Conservation (phyloP, 768 basidiomycete species). For the Tylopilus sp. region DNA sequence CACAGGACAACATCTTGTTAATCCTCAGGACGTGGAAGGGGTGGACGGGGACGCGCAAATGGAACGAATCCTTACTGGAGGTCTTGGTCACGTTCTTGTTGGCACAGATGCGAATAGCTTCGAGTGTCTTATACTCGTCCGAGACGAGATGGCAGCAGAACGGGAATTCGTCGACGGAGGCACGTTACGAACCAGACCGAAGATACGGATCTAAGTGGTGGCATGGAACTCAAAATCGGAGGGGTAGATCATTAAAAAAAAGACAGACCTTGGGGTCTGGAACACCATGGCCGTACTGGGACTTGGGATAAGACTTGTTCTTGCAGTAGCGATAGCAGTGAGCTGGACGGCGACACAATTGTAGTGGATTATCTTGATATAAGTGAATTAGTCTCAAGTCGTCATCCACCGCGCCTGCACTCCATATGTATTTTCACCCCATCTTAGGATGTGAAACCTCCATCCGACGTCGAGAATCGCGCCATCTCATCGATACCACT, state of each 20-base stretch:
- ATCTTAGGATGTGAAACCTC: not conserved
- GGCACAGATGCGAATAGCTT: constrained; percentile 98
- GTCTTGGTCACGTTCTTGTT: constrained; percentile 99
- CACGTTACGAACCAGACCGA: constrained; percentile 95
- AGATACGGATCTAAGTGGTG: constrained; percentile 82
- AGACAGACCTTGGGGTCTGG: constrained; percentile 82
- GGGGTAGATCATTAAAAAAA: not conserved
- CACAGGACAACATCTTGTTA: constrained; percentile 99
- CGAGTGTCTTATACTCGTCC: constrained; percentile 97
- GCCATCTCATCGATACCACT: not conserved
- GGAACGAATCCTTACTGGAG: constrained; percentile 98
- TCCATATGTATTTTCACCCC: too few relatives aligned
- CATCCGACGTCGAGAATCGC: not conserved
- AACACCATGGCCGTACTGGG: constrained; percentile 96
- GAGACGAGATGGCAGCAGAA: constrained; percentile 96
- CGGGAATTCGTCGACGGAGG: constrained; percentile 96
- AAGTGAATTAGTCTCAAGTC: constrained; percentile 5
- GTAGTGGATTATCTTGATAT: constrained; percentile 13
- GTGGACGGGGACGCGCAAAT: constrained; percentile 93
- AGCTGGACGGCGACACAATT: constrained; percentile 98
- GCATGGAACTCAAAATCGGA: not conserved
- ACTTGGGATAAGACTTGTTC: constrained; percentile 98
- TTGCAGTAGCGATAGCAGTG: constrained; percentile 99
- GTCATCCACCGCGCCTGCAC: constrained; percentile 16
- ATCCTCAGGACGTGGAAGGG: constrained; percentile 98